Base-by-base conservation (phyloP, 345 rosid genomes). In the Punica granatum region DNA sequence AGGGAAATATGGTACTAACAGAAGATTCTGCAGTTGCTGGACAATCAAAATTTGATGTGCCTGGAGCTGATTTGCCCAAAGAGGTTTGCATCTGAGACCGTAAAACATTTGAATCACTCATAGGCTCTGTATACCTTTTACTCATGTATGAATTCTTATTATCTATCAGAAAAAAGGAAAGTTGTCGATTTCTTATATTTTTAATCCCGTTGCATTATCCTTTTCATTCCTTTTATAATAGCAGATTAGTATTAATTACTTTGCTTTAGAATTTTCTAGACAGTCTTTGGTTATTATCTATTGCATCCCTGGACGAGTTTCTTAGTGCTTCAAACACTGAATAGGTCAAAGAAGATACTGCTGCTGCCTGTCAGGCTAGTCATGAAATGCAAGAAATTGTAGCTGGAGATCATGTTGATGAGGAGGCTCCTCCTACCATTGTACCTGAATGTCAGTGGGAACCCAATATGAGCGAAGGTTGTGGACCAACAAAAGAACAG, bases 321-420 rank as follows among this genome's bases (percentile, higher is more conserved):
- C 30, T 51, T 8, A 51, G 7, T 51, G 28, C 28, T 51, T n/a
- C 23, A 51, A 51, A 51, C 23, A 7, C 39, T 33, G 65, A 61
- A 23, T 35, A 62, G 65, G 43, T 62, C 26, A 18, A 62, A 62
- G 28, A 26, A 7, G 39, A 9, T 21, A 6, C 65, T 62, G 37
- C 42, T 28, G 26, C 65, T 30, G 42, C 65, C 18, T 35, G 30
- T 34, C 65, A 62, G 18, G 65, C 65, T 62, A 35, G 37, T 16
- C 28, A 7, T 21, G n/a, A n/a, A n/a, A n/a, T n/a, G n/a, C n/a
- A n/a, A n/a, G n/a, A n/a, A n/a, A n/a, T n/a, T n/a, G n/a, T 35
- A 62, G 65, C 65, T 12, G 9, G 28, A 51, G 58, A 51, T 51
- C 58, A 51, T 30, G 23, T n/a, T 23, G 7, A 51, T 51, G 28